Evolutionary conservation across 345 rosid genomes (phyloP), one percentile per base, ranked within the genome.

Genomic region (Lagerstroemia speciosa): DNA sequence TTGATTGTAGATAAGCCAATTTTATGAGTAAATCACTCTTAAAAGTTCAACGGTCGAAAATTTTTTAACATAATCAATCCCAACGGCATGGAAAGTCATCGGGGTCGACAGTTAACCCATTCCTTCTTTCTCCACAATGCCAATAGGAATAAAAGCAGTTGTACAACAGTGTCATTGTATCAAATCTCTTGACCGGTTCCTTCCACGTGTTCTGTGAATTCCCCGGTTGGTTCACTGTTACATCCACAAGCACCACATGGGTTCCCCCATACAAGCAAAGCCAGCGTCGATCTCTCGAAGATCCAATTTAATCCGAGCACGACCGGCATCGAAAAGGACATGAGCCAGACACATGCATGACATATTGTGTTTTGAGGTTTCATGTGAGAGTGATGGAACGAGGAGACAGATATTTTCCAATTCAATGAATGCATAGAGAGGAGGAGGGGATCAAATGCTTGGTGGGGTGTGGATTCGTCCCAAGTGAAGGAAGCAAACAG

Each of bases 401-500:
- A 4, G 20, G 38, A 12, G 8, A 26, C n/a, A 2, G 26, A 24
- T 24, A 24, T 4, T 7, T 32, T 36, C 8, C 60, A 9, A 17
- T 5, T 32, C n/a, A 0, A 48, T 2, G 14, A 30, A 29, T 36
- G 60, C 3, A 67, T 68, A 48, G 58, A n/a, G n/a, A n/a, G n/a
- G 58, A 43, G 38, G 38, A 36, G 48, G 32, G 27, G 65, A 63
- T 60, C 64, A 55, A 24, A 53, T 45, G 72, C 57, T 43, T 22
- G 5, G 38, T 36, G 38, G 14, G 30, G 43, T 60, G 31, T 68
- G 66, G 71, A 65, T 30, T n/a, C 63, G 73, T 64, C 38, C 68
- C 68, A 53, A 15, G 46, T 71, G 48, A 71, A 71, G 73, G 73
- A 17, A 69, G 65, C 53, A 62, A 26, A 36, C 31, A 38, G 82